A percentile compares a stretch with the other conserved stretches of the same genome.
phyloP scores from a whole-genome alignment of 106 monocot species.

The Ottelia alismoides region DNA sequence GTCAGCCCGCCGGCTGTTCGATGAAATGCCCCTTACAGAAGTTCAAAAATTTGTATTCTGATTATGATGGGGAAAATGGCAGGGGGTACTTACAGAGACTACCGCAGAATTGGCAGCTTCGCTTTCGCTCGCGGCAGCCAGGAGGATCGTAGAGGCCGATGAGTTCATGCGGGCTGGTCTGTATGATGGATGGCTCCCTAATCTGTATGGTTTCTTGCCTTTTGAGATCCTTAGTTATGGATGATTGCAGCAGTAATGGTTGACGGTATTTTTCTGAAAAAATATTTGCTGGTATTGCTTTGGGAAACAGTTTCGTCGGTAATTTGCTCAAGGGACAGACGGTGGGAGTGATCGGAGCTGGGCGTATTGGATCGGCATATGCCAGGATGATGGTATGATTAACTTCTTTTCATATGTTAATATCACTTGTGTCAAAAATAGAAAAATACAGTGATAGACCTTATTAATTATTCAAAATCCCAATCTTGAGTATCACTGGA shows the following conservation, averaged over 20 bases:
- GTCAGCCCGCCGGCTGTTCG: neutral
- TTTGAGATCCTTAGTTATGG: too few species aligned
- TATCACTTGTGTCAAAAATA: too few species aligned
- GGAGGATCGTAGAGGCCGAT: conserved; percentile 97
- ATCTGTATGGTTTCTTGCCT: conserved; percentile 48
- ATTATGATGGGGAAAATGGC: neutral
- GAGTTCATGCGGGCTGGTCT: conserved; percentile 93
- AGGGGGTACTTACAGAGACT: conserved; percentile 99
- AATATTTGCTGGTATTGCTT: neutral
- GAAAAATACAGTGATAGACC: too few species aligned
- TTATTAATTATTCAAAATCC: too few species aligned
- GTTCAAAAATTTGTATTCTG: neutral
- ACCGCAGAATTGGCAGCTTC: conserved; percentile 93
- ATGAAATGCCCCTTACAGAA: neutral
- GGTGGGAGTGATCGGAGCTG: conserved; percentile 97
- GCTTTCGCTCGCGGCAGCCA: conserved; percentile 75
- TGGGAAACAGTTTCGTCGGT: conserved; percentile 63
- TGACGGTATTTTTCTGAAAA: neutral
- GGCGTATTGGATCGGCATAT: conserved; percentile 97
- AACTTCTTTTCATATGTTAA: neutral
- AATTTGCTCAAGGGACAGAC: conserved; percentile 97
- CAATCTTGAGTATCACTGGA: too few species aligned
- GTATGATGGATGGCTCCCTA: conserved; percentile 96
- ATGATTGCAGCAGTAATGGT: too few species aligned
- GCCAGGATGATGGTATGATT: conserved; percentile 92